Percentiles rank a stretch among this genome's conserved stretches.
Evolutionary conservation across 257 asterid genomes (phyloP).

Genomic region (Nemophila menziesii): DNA sequence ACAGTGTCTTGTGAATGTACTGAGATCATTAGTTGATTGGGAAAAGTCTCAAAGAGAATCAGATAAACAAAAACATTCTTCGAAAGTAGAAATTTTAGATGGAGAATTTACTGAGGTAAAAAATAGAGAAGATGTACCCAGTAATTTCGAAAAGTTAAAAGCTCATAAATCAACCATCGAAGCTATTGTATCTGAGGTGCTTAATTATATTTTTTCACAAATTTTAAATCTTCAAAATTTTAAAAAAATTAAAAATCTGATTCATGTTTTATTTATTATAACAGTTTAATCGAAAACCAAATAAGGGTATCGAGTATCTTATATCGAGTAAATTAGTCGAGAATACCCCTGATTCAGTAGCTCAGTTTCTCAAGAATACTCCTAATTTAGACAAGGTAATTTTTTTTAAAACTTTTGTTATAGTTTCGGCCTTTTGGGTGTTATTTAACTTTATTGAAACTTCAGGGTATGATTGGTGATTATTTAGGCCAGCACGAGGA

Average conservation of each 20-base stretch:
- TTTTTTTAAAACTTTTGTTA: background rate
- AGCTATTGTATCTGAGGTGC: conserved; percentile 91
- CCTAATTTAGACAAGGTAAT: conserved; percentile 83
- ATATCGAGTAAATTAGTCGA: conserved; percentile 79
- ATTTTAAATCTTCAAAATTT: background rate
- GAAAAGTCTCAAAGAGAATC: conserved; percentile 64
- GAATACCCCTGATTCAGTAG: conserved; percentile 70
- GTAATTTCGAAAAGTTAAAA: conserved; percentile 84
- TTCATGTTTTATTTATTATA: conserved; percentile 16
- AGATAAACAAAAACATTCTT: conserved; percentile 37
- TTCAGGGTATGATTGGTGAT: conserved; percentile 87
- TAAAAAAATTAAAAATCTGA: conserved; percentile 9
- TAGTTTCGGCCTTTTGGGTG: background rate
- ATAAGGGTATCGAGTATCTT: conserved; percentile 60
- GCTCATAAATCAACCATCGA: conserved; percentile 94
- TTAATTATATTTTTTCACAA: background rate
- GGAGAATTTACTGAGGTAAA: conserved; percentile 46
- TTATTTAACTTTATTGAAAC: conserved; percentile 14
- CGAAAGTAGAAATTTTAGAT: conserved; percentile 33
- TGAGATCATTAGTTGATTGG: conserved; percentile 81
- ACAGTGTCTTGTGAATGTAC: conserved; percentile 79
- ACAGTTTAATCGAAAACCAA: conserved; percentile 85
- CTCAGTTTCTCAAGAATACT: conserved; percentile 76
- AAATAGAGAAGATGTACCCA: conserved; percentile 59
- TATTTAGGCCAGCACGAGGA: conserved; percentile 98